phyloP scores from a whole-genome alignment of 192 early-diverging fungal genomes.

The Coemansia sp. region DNA sequence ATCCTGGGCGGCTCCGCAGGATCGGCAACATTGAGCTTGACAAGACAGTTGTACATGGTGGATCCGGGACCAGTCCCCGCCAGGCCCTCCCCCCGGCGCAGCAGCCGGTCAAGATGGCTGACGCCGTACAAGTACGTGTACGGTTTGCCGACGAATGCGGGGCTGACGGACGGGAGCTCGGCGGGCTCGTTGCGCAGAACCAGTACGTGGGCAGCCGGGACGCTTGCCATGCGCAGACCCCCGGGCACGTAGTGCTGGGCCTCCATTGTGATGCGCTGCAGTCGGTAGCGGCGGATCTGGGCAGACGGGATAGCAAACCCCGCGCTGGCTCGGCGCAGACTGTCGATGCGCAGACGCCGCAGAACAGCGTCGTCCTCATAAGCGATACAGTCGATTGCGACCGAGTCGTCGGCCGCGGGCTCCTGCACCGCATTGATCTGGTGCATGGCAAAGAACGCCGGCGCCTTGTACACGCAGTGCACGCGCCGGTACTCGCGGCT shows the following conservation, averaged over 20 bases:
- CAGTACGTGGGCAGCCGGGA: conserved; percentile 33
- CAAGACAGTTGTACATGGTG: conserved; percentile 59
- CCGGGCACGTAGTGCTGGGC: conserved; percentile 55
- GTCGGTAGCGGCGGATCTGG: conserved; percentile 63
- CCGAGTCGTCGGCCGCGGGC: conserved; percentile 57
- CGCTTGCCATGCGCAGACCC: conserved; percentile 15
- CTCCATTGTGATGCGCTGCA: conserved; percentile 62
- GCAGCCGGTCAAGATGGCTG: conserved; percentile 42
- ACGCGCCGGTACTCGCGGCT: conserved; percentile 66
- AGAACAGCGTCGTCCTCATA: conserved; percentile 64
- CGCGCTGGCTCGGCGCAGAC: conserved; percentile 54
- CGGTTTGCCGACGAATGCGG: conserved; percentile 43
- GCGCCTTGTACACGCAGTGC: conserved; percentile 68
- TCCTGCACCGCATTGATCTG: conserved; percentile 75
- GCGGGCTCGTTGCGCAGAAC: conserved; percentile 52
- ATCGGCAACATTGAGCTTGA: conserved; percentile 57
- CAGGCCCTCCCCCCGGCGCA: conserved; percentile 12
- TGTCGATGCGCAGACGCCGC: conserved; percentile 59
- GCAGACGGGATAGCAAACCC: conserved; percentile 52
- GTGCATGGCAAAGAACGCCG: conserved; percentile 65
- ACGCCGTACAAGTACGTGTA: conserved; percentile 59
- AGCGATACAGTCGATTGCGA: conserved; percentile 63
- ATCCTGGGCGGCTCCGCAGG: conserved; percentile 24
- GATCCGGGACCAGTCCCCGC: conserved; percentile 22
- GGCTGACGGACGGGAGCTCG: conserved; percentile 59